Conservation (phyloP, 2,329 filamentous ascomycete genomes). For the Coniochaeta pulveracea region DNA sequence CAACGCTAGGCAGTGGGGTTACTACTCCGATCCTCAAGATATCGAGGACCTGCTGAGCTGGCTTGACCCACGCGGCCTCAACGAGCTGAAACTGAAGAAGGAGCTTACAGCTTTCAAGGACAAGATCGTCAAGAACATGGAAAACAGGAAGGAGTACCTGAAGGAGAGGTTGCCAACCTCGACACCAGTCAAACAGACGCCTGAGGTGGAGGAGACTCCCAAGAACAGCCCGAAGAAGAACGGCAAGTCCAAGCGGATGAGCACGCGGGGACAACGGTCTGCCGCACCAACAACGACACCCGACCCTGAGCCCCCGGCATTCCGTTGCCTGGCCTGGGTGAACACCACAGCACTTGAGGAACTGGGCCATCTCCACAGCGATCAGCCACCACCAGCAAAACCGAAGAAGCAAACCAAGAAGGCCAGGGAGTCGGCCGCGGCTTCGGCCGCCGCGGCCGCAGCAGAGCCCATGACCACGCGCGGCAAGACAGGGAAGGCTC, state of each 20-base stretch:
- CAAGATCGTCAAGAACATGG: conserved; percentile 69
- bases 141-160: conserved; percentile 65
- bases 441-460: conserved; percentile 8
- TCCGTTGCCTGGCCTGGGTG: conserved; percentile 41
- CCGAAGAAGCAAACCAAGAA: conserved; percentile 40
- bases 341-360: conserved; percentile 47
- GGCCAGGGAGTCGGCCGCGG: conserved; percentile 8
- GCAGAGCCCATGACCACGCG: conserved; percentile 9
- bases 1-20: conserved; percentile 79
- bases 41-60: conserved; percentile 73
- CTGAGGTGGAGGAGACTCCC: background rate
- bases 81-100: conserved; percentile 80
- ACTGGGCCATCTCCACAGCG: conserved; percentile 44
- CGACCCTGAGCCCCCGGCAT: conserved; percentile 30
- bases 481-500: conserved; percentile 6
- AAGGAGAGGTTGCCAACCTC: conserved; percentile 29
- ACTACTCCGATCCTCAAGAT: conserved; percentile 69
- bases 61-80: conserved; percentile 77
- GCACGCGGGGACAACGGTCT: conserved; percentile 24
- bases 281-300: conserved; percentile 23
- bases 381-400: conserved; percentile 40
- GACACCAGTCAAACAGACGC: conserved; percentile 24
- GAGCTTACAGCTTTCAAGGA: conserved; percentile 70
- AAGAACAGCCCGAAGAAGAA: conserved; percentile 4
- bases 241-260: conserved; percentile 25